Conservation (phyloP, 192 early-diverging fungal genomes). For the Podila minutissima region DNA sequence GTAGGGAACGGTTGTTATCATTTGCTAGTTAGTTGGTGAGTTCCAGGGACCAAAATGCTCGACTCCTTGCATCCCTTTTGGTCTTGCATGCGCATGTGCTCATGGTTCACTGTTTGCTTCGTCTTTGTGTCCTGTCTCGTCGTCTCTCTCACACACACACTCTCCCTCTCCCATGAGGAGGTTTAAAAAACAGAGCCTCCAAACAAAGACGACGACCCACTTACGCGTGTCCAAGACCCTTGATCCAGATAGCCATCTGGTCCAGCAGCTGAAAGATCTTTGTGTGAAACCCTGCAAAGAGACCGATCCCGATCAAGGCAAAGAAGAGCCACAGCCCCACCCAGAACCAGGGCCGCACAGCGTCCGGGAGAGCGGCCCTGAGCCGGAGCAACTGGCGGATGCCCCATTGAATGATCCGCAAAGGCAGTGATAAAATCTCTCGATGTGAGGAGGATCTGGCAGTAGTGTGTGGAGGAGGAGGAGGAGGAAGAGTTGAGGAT, state of each 20-base stretch:
- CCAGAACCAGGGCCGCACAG: conserved; percentile 48
- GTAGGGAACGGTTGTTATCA: background rate
- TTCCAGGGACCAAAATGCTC: too few relatives aligned
- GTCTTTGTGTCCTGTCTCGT: too few relatives aligned
- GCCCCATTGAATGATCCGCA: conserved; percentile 15
- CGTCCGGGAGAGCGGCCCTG: conserved; percentile 14
- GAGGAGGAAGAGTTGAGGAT: background rate
- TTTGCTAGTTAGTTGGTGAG: too few relatives aligned
- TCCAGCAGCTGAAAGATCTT: conserved; percentile 39
- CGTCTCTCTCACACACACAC: too few relatives aligned
- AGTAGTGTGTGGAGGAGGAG: conserved; percentile 6
- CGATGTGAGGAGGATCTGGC: background rate
- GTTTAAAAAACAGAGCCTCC: background rate
- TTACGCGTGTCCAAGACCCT: conserved; percentile 45
- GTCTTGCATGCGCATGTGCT: too few relatives aligned
- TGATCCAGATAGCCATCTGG: conserved; percentile 28
- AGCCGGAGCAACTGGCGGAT: conserved; percentile 23
- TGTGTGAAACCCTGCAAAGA: conserved; percentile 46
- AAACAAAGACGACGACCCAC: conserved; percentile 4
- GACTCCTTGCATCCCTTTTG: too few relatives aligned
- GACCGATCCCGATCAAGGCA: background rate
- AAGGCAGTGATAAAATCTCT: conserved; percentile 22
- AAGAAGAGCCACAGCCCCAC: conserved; percentile 37
- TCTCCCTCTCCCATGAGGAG: background rate
- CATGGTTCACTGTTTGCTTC: too few relatives aligned